These are phyloP conservation scores for Myriosclerotinia curreyana DNA, from an alignment of 2,329 filamentous ascomycete genomes.

Conservation along the genomic window DNA sequence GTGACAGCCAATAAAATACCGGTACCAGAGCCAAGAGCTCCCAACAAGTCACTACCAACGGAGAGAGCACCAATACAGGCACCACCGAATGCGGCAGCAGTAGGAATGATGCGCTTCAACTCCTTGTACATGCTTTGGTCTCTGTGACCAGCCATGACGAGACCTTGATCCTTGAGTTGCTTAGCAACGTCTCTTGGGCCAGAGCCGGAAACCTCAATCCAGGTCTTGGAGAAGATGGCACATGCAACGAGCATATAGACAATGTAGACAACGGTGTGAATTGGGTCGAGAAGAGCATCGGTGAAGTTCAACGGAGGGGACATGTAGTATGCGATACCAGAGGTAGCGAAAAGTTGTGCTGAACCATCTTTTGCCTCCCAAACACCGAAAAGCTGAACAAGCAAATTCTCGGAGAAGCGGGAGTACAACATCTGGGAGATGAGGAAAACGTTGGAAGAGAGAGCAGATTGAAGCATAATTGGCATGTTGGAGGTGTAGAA, in stretches of 20 bases:
- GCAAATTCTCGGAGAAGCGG: conserved; percentile 97
- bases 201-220: conserved; percentile 98
- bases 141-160: conserved; percentile 98
- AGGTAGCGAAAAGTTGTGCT: conserved; percentile 88
- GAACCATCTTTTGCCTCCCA: conserved; percentile 98
- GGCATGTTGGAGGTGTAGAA: conserved; percentile 99
- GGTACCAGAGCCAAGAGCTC: conserved; percentile 92
- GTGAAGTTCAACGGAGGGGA: conserved; percentile 96
- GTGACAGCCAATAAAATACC: conserved; percentile 98
- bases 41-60: conserved; percentile 91
- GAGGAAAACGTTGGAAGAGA: conserved; percentile 98
- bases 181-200: conserved; percentile 98
- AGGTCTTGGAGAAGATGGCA: conserved; percentile 99
- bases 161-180: conserved; percentile 98
- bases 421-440: conserved; percentile 99
- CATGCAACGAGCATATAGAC: conserved; percentile 97
- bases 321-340: conserved; percentile 99
- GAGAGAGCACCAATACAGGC: conserved; percentile 98
- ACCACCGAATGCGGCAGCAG: conserved; percentile 95
- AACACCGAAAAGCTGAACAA: conserved; percentile 94
- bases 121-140: conserved; percentile 99
- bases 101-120: conserved; percentile 98
- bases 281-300: conserved; percentile 92
- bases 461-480: conserved; percentile 98
- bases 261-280: conserved; percentile 94